Base-by-base conservation (phyloP, 2,329 filamentous ascomycete genomes). In the Blastomyces parvus region DNA sequence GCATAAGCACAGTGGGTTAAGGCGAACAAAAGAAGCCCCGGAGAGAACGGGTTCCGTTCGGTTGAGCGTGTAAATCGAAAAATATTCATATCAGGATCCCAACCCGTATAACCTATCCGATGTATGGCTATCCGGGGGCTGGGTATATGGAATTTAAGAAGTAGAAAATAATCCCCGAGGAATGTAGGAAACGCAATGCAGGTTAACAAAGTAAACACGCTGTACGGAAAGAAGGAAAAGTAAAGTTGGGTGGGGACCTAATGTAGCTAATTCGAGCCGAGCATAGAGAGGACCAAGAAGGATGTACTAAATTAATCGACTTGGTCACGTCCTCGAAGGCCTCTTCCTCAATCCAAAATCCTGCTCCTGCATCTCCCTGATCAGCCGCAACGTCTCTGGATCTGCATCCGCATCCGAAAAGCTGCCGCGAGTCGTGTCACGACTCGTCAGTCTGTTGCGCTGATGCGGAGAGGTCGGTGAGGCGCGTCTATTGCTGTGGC, bases 281-380 rank as follows among this genome's bases (percentile, higher is more conserved):
- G 17, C 36, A 38, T 14, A 4, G 36, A 38, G 56, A 33, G 7
- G 46, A 46, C 11, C 14, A 33, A 59, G 19, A 19, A 11, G 6
- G 22, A 17, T 9, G 9, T 22, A 17, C 3, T 2, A 13, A 22
- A 19, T 44, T 46, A 17, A 59, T 44, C 19, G n/a, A 52, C 6
- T 14, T 14, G 2, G 5, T 62, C 63, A 64, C 33, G 62, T 40
- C 48, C 70, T 62, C 2, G 67, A 63, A 11, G 64, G 62, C 61
- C 76, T 72, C 68, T 74, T 74, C 52, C 78, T 72, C 59, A 80
- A 69, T 27, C 78, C 76, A 61, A 79, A 78, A 33, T 80, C 78
- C 63, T 78, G 74, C 66, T 78, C 78, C 64, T 79, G 77, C 40
- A 80, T 66, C 68, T 79, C 76, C 63, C 76, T 74, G 58, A 79